Conservation (phyloP, 164 flowering plant species). For the Pachysandra terminalis region DNA sequence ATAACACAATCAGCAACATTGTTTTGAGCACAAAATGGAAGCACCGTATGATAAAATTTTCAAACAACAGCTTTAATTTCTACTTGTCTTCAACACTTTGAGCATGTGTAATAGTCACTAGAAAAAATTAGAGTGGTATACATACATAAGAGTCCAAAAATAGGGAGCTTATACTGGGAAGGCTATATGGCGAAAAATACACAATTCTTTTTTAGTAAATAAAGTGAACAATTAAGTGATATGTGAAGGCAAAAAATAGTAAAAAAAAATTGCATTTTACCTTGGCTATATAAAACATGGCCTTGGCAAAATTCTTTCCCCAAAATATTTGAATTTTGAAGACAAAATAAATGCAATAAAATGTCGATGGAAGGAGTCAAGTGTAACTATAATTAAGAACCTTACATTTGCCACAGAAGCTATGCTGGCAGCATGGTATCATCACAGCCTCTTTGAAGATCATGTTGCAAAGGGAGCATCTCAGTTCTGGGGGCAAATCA, state of each 20-base stretch:
- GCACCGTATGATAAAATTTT: background rate
- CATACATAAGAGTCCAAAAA: no score
- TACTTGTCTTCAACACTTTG: background rate
- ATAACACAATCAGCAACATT: background rate
- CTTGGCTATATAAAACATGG: no score
- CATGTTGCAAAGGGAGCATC: constrained; percentile 58
- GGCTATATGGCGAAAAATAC: no score
- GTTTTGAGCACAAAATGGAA: background rate
- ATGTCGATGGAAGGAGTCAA: background rate
- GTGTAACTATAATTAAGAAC: background rate
- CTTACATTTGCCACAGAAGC: constrained; percentile 76
- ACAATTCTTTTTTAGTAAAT: no score
- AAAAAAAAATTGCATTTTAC: no score
- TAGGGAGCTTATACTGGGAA: no score
- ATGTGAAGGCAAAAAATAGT: no score
- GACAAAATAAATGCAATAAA: background rate
- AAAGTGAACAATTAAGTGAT: no score
- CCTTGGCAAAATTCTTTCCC: no score
- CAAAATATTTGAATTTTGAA: background rate
- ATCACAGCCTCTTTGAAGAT: constrained; percentile 69
- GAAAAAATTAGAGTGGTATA: background rate
- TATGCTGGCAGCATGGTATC: constrained; percentile 88
- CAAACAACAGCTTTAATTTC: background rate
- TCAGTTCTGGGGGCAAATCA: constrained; percentile 59
- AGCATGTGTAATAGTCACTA: background rate